These are phyloP conservation scores for Diaporthe sp. DNA, from an alignment of 2,329 filamentous ascomycete species.

Conservation along the genomic window DNA sequence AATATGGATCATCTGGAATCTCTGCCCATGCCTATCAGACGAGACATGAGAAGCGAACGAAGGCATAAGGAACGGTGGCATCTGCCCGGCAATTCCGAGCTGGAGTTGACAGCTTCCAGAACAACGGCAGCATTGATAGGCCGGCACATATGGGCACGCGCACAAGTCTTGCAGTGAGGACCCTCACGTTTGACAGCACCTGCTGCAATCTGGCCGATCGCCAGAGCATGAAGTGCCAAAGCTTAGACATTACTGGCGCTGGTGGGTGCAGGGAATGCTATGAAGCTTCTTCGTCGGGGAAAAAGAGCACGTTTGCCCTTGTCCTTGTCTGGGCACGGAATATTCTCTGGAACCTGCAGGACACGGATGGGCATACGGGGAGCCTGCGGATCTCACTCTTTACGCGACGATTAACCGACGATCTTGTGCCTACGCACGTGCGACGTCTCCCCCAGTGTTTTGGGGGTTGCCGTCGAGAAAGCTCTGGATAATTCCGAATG, in stretches of 20 bases:
- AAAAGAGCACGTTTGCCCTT: constrained; percentile 23
- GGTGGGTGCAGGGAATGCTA: not conserved
- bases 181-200: not conserved
- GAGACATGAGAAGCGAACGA: not conserved
- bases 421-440: not conserved
- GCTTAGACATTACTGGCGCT: not conserved
- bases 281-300: constrained; percentile 8
- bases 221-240: constrained; percentile 27
- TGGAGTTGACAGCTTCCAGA: constrained; percentile 3
- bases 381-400: constrained; percentile 20
- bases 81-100: not conserved
- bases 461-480: not conserved
- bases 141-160: not conserved
- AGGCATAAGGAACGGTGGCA: not conserved
- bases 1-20: not conserved
- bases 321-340: constrained; percentile 24
- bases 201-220: not conserved
- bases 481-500: not conserved
- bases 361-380: constrained; percentile 1
- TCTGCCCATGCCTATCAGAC: not conserved
- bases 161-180: not conserved
- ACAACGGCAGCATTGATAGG: not conserved
- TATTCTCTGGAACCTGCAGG: constrained; percentile 16
- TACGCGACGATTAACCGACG: constrained; percentile 6
- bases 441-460: not conserved